phyloP scores from a whole-genome alignment of 2,329 filamentous ascomycete genomes.

The Colletotrichum trifolii region DNA sequence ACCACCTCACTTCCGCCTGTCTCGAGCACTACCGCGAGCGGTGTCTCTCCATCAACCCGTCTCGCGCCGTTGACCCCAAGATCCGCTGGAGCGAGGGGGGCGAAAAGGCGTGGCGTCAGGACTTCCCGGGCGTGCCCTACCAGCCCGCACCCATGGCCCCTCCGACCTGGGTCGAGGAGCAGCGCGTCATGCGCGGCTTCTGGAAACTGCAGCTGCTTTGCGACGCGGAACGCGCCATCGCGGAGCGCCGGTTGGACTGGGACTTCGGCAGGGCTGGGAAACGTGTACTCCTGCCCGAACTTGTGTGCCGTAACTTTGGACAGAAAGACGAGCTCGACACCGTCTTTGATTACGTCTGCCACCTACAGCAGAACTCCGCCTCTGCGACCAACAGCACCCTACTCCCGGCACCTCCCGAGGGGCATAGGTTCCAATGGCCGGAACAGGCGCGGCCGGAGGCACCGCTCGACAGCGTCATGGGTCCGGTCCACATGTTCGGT shows the following conservation, averaged over 20 bases:
- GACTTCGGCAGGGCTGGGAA: not conserved
- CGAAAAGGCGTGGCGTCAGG: slow-evolving; percentile 15
- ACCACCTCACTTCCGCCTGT: slow-evolving; percentile 6
- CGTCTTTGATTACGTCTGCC: slow-evolving; percentile 13
- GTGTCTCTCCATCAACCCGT: slow-evolving; percentile 8
- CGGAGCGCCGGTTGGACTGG: slow-evolving; percentile 1
- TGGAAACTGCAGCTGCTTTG: slow-evolving; percentile 22
- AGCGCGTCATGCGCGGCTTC: slow-evolving; percentile 28
- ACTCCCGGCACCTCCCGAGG: not conserved
- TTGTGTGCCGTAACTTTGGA: slow-evolving; percentile 6
- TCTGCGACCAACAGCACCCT: too few relatives aligned
- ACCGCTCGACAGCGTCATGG: not conserved
- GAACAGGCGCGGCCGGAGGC: not conserved
- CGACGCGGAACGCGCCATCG: slow-evolving; percentile 5
- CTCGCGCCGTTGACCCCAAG: slow-evolving; percentile 2
- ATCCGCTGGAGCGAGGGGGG: not conserved
- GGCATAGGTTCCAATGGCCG: slow-evolving; percentile 8
- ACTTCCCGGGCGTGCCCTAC: slow-evolving; percentile 1
- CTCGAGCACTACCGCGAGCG: slow-evolving; percentile 9
- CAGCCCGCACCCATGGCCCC: not conserved
- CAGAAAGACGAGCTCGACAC: slow-evolving; percentile 27
- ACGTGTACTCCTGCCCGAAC: not conserved
- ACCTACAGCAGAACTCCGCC: not conserved
- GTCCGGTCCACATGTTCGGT: not conserved
- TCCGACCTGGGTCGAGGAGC: slow-evolving; percentile 25